Evolutionary conservation across 768 basidiomycete genomes (phyloP), one percentile per base, ranked within the genome.

Genomic region (Russula abietina): DNA sequence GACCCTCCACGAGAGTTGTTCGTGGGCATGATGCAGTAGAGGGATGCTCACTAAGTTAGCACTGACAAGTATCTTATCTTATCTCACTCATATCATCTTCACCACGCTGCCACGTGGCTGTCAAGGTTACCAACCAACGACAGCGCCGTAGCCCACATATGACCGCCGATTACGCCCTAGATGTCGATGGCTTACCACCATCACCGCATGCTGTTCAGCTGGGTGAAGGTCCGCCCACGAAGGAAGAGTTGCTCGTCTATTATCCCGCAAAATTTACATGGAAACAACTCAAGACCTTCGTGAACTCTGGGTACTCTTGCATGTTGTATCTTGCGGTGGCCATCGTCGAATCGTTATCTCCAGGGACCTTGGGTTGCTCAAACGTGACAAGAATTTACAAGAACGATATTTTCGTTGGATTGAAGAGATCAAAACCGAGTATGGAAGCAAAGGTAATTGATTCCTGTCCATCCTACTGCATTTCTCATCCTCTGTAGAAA

Each of bases 231-330:
- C 84, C 79, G 24, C 90, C 90, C 14, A 89, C 88, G 1, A 74
- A 72, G 41, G 84, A 85, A 56, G 90, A 92, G 67, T 73, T 92
- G 7, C 71, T 83, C 9, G 78, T 74, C 1, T 74, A 89, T 70
- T 92, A 92, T 69, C 89, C 89, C 16, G 78, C 86, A 5, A 84
- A 81, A 65, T 90, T 90, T 67, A 88, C 89, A 0, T 92, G 88
- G 87, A 65, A 72, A 10, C 84, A 92, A 70, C 74, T 92, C 30
- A 91, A 85, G 75, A 80, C 83, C 4, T 91, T 92, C 65, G 78
- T 92, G 54, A 88, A 86, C 70, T 88, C 89, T 60, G 89, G 89
- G 88, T 88, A 71, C 48, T 77, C 60, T 30, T 36, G 9, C 9
- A 28, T 36, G 24, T 51, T 43, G 30, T 52, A 32, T 32, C 48